These are phyloP conservation scores for Trametopsis cervina DNA, from an alignment of 768 basidiomycete genomes.

Conservation along the genomic window DNA sequence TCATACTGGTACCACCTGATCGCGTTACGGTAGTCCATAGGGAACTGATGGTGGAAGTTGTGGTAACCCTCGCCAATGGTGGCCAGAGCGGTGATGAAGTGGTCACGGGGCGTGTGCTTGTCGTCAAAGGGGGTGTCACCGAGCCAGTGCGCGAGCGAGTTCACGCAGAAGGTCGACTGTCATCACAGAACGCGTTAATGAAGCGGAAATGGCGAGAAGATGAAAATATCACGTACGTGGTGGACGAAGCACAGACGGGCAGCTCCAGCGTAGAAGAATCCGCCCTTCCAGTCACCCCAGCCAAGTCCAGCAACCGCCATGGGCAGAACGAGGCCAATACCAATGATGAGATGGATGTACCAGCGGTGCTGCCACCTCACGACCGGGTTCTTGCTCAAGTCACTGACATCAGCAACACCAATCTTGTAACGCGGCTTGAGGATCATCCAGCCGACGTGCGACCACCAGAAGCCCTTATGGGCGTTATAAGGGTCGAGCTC, in stretches of 20 bases:
- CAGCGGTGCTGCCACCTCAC: conserved; percentile 84
- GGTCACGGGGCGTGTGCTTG: conserved; percentile 90
- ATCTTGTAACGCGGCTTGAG: conserved; percentile 85
- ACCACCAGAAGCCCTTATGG: conserved; percentile 80
- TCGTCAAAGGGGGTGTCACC: conserved; percentile 91
- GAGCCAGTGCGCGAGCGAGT: conserved; percentile 95
- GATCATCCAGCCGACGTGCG: conserved; percentile 92
- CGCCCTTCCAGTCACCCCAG: conserved; percentile 86
- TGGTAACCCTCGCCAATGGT: conserved; percentile 97
- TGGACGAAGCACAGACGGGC: conserved; percentile 80
- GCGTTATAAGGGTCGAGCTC: conserved; percentile 95
- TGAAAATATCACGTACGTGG: conserved; percentile 49
- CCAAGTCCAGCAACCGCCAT: conserved; percentile 68
- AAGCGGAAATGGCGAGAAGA: neutral
- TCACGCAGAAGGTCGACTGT: conserved; percentile 93
- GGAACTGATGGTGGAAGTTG: conserved; percentile 98
- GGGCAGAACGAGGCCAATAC: conserved; percentile 68
- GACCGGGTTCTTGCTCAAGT: conserved; percentile 72
- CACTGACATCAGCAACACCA: conserved; percentile 85
- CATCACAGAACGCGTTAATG: conserved; percentile 3
- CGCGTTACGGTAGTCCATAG: conserved; percentile 95
- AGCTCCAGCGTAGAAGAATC: conserved; percentile 79
- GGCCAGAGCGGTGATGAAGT: conserved; percentile 80
- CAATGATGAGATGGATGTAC: conserved; percentile 63
- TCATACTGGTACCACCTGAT: conserved; percentile 94